Base-by-base conservation (phyloP, 2,329 filamentous ascomycete genomes). In the Ophiostoma sp. region DNA sequence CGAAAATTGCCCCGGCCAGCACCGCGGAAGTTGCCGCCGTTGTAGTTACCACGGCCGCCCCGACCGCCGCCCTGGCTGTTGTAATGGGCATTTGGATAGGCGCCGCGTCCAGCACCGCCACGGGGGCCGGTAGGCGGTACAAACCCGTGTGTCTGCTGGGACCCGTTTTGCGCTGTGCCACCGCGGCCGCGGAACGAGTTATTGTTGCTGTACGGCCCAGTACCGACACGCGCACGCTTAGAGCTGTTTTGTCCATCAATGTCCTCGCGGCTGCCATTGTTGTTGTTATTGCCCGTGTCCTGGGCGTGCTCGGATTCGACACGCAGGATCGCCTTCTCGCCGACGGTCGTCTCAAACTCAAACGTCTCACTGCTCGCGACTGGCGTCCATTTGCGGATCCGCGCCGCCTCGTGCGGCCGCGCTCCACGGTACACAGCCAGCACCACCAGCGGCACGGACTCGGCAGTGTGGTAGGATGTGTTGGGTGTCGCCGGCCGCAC, bases 351-450 rank as follows among this genome's bases (percentile, higher is more conserved):
- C 73, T 96, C 92, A 75, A 98, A 93, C 6, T 88, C 84, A 76
- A 94, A 88, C 0, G 88, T 84, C 75, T 91, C 87, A 8, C 93
- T 89, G 5, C 86, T 82, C 0, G 90, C 81, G 3, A 96, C 84
- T 4, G 92, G 88, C 73, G 91, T 87, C 95, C 94, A 98, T 73
- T 90, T 89, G 69, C 89, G 87, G 71, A 98, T 97, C 76, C 89
- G 90, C 70, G 85, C 86, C 20, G 92, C 94, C 76, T 97, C 94
- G 69, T 90, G 86, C 0, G 93, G 92, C 54, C 90, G 88, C 3
- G 90, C 88, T 17, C 89, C 89, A 77, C 90, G 91, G 54, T 90
- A 86, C 66, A 94, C 84, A 1, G 93, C 94, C 52, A 99, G 84
- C 1, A 98, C 92, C 13, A 98, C 89, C 13, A 92, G 85, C 0